Conservation (phyloP, 148 eudicot species). For the Arbutus unedo region DNA sequence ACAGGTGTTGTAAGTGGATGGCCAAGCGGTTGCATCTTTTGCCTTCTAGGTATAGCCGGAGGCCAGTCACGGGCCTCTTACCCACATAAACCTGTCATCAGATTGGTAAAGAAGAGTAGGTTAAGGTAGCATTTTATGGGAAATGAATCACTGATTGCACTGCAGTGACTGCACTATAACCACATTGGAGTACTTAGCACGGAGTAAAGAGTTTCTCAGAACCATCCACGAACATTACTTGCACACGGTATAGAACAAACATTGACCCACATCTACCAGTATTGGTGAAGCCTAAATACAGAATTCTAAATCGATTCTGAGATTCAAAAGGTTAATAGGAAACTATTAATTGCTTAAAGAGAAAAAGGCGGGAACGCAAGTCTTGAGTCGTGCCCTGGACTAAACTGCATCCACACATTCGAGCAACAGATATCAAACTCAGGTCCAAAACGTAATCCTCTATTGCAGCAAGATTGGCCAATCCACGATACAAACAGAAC, state of each 20-base stretch:
- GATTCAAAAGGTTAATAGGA: background rate
- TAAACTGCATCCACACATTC: background rate
- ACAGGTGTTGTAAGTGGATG: conserved; percentile 89
- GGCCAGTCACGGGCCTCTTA: conserved; percentile 91
- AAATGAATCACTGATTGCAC: background rate
- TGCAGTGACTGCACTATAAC: background rate
- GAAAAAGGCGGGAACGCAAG: background rate
- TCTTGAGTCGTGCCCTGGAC: background rate
- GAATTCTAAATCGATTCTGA: background rate
- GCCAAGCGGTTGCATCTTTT: conserved; percentile 91
- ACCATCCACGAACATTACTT: background rate
- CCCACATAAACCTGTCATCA: conserved; percentile 88
- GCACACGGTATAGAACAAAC: background rate
- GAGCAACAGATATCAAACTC: background rate
- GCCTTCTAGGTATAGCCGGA: conserved; percentile 90
- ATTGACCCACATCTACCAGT: background rate
- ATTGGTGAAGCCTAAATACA: background rate
- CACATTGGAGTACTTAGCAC: background rate
- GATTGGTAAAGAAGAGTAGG: background rate
- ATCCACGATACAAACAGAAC: background rate
- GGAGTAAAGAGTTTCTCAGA: background rate
- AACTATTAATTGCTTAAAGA: background rate
- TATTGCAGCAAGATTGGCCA: background rate
- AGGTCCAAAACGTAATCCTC: background rate
- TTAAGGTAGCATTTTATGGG: background rate